Percentiles rank a stretch among this genome's conserved stretches.
Conservation (phyloP, 805 yeast genomes). For the Soucietia sequanensis region DNA sequence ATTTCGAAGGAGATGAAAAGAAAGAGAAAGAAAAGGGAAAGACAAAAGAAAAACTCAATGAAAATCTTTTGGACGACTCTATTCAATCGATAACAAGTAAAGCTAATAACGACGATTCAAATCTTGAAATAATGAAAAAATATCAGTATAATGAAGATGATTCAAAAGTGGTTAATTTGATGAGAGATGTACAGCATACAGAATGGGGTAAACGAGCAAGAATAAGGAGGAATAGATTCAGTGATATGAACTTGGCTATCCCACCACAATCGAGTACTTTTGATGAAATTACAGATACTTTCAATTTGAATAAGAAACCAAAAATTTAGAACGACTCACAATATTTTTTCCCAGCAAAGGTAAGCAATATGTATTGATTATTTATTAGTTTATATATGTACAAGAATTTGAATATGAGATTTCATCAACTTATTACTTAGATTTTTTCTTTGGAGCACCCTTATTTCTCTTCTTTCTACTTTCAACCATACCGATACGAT, state of each 20-base stretch:
- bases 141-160: constrained; percentile 10
- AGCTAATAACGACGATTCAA: constrained; percentile 10
- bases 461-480: constrained; percentile 80
- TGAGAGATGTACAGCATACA: constrained; percentile 10
- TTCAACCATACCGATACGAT: constrained; percentile 62
- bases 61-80: too few relatives aligned
- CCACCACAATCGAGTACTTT: constrained; percentile 1
- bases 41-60: too few relatives aligned
- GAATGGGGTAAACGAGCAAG: constrained; percentile 8
- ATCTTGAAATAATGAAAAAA: constrained; percentile 6
- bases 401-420: constrained; percentile 4
- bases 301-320: constrained; percentile 14
- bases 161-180: constrained; percentile 10
- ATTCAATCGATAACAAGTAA: too few relatives aligned
- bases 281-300: constrained; percentile 30
- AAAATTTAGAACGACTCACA: neutral
- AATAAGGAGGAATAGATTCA: constrained; percentile 6
- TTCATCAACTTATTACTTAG: constrained; percentile 10
- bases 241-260: neutral
- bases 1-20: neutral
- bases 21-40: neutral
- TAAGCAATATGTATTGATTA: neutral
- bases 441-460: constrained; percentile 79
- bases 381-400: too few relatives aligned
- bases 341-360: neutral